Conservation (phyloP, 768 basidiomycete genomes). For the Tulasnella calospora region DNA sequence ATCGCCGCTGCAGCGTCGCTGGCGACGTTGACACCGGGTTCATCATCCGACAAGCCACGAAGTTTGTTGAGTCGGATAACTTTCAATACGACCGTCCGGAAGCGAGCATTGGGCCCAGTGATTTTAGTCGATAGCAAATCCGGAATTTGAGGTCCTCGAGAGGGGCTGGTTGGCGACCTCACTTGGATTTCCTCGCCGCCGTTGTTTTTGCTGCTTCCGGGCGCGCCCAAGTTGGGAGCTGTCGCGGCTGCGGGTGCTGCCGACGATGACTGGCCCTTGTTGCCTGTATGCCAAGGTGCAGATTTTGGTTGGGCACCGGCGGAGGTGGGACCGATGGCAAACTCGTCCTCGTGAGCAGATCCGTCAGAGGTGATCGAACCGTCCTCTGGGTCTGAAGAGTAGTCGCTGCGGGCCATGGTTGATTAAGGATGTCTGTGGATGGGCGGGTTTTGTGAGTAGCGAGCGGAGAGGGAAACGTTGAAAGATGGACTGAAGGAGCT, state of each 20-base stretch:
- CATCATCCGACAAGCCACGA: constrained; percentile 14
- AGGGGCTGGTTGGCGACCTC: neutral
- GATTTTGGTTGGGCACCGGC: neutral
- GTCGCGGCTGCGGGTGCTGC: neutral
- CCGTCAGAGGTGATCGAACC: constrained; percentile 23
- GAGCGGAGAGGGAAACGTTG: neutral
- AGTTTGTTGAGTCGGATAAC: constrained; percentile 21
- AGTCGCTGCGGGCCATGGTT: constrained; percentile 14
- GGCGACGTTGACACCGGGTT: constrained; percentile 22
- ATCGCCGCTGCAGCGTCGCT: constrained; percentile 9
- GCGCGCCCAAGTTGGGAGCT: neutral
- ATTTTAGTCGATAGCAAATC: neutral
- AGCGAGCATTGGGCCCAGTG: constrained; percentile 14
- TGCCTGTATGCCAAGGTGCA: constrained; percentile 8
- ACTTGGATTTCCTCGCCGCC: neutral
- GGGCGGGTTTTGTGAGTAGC: neutral
- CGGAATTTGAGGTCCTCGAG: neutral
- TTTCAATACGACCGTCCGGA: constrained; percentile 8
- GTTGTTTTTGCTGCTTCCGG: neutral
- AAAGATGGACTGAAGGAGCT: neutral
- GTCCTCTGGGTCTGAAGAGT: constrained; percentile 17
- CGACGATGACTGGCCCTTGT: neutral
- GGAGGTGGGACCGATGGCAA: constrained; percentile 19
- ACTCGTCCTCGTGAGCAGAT: neutral
- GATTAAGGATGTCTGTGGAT: neutral